Evolutionary conservation across 495 filamentous ascomycete genomes (phyloP).

Genomic region (Penicillium salamii): DNA sequence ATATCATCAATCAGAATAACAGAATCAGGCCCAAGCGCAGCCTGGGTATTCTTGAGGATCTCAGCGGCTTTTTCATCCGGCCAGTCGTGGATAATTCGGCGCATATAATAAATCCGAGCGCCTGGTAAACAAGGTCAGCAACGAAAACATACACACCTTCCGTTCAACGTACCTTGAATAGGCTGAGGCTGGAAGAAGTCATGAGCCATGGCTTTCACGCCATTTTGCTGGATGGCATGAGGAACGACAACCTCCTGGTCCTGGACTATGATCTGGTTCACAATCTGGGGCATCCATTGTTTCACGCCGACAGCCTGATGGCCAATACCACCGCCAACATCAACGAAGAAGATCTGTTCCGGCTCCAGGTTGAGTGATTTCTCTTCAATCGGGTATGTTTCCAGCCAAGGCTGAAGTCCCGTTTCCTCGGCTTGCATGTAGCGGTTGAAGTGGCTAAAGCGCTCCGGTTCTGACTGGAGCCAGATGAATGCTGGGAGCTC

Average conservation of each 20-base stretch:
- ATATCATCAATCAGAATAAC: slow-evolving; percentile 39
- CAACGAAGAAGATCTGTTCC: slow-evolving; percentile 33
- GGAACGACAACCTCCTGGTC: slow-evolving; percentile 39
- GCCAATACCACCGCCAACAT: slow-evolving; percentile 49
- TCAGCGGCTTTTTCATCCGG: slow-evolving; percentile 34
- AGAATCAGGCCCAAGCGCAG: slow-evolving; percentile 34
- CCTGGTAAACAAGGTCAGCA: slow-evolving; percentile 15
- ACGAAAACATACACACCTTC: not conserved
- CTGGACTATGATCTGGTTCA: slow-evolving; percentile 44
- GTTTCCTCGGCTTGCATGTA: slow-evolving; percentile 31
- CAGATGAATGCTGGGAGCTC: slow-evolving; percentile 30
- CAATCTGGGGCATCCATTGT: slow-evolving; percentile 27
- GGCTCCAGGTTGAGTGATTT: slow-evolving; percentile 2
- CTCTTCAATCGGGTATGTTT: slow-evolving; percentile 20
- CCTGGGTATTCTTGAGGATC: slow-evolving; percentile 35
- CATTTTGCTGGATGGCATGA: slow-evolving; percentile 25
- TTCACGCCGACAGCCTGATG: slow-evolving; percentile 41
- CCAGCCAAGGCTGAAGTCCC: slow-evolving; percentile 23
- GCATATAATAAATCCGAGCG: slow-evolving; percentile 45
- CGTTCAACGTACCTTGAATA: slow-evolving; percentile 31
- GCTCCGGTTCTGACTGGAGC: slow-evolving; percentile 23
- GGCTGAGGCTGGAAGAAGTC: slow-evolving; percentile 48
- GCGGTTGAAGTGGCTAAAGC: slow-evolving; percentile 26
- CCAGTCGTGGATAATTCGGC: slow-evolving; percentile 46
- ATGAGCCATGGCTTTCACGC: slow-evolving; percentile 38